Evolutionary conservation across 352 stramenopile species (phyloP).

Genomic region (Globisporangium alternatum): DNA sequence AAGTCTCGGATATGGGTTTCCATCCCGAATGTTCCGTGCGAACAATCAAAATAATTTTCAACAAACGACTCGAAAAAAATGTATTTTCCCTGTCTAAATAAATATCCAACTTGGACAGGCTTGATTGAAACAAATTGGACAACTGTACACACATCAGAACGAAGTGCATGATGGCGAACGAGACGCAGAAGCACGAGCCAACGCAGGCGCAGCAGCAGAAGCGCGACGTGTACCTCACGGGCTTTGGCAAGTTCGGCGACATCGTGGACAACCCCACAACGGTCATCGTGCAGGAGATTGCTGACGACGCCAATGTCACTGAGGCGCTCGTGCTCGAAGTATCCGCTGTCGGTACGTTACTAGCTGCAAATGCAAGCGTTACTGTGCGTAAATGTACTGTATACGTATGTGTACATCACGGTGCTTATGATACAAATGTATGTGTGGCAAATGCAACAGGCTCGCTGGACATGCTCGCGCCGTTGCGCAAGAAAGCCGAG

Average conservation of each 20-base stretch:
- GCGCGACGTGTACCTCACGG: constrained; percentile 74
- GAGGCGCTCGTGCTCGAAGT: constrained; percentile 71
- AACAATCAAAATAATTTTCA: no score
- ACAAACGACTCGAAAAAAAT: no score
- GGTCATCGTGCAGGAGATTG: constrained; percentile 49
- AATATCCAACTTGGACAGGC: not conserved
- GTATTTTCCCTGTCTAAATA: not conserved
- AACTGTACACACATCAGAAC: not conserved
- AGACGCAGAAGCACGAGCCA: constrained; percentile 26
- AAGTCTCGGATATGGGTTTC: no score
- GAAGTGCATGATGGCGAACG: constrained; percentile 11
- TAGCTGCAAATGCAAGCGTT: not conserved
- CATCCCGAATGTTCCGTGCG: no score
- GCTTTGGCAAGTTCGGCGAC: constrained; percentile 83
- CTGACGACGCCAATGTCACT: constrained; percentile 58
- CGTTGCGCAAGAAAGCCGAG: constrained; percentile 34
- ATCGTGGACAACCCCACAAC: constrained; percentile 83
- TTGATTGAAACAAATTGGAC: not conserved
- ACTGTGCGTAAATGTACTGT: not conserved
- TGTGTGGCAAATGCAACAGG: constrained; percentile 12
- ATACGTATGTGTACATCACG: not conserved
- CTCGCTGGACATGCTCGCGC: constrained; percentile 33
- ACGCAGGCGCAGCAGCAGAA: constrained; percentile 13
- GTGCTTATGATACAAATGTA: not conserved
- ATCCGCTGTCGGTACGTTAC: constrained; percentile 41